Evolutionary conservation across 2,329 filamentous ascomycete species (phyloP).

Genomic region (Dactylella cylindrospora): DNA sequence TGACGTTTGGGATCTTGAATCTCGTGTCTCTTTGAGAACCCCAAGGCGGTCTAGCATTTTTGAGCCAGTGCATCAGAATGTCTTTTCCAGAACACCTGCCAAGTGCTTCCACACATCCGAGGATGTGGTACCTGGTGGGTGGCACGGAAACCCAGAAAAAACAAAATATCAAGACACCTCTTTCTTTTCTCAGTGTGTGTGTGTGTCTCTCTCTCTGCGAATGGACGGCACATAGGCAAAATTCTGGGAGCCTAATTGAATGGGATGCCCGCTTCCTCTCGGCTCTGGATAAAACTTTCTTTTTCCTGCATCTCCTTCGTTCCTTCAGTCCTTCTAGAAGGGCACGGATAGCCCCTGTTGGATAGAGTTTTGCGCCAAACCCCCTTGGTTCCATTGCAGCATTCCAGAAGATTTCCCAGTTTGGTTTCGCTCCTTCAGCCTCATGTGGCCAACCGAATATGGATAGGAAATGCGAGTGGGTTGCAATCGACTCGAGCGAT

Average conservation of each 20-base stretch:
- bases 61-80: constrained; percentile 20
- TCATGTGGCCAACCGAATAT: constrained; percentile 25
- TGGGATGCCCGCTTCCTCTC: constrained; percentile 42
- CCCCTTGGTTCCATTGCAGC: constrained; percentile 35
- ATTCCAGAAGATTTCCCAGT: constrained; percentile 44
- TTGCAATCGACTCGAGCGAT: too few species aligned
- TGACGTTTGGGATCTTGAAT: too few species aligned
- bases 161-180: too few species aligned
- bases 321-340: constrained; percentile 44
- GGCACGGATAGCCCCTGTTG: constrained; percentile 41
- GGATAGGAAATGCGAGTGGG: constrained; percentile 35
- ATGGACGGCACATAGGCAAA: constrained; percentile 40
- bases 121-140: constrained; percentile 33
- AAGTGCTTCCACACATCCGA: constrained; percentile 42
- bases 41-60: too few species aligned
- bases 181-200: too few species aligned
- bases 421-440: constrained; percentile 41
- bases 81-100: constrained; percentile 40
- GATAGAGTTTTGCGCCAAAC: constrained; percentile 11
- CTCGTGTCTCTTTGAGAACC: too few species aligned
- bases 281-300: constrained; percentile 44
- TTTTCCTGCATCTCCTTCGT: constrained; percentile 18
- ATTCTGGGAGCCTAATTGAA: constrained; percentile 45
- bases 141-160: too few species aligned
- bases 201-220: not conserved